Base-by-base conservation (phyloP, 73 alveolate genomes). In the Symbiodinium natans region DNA sequence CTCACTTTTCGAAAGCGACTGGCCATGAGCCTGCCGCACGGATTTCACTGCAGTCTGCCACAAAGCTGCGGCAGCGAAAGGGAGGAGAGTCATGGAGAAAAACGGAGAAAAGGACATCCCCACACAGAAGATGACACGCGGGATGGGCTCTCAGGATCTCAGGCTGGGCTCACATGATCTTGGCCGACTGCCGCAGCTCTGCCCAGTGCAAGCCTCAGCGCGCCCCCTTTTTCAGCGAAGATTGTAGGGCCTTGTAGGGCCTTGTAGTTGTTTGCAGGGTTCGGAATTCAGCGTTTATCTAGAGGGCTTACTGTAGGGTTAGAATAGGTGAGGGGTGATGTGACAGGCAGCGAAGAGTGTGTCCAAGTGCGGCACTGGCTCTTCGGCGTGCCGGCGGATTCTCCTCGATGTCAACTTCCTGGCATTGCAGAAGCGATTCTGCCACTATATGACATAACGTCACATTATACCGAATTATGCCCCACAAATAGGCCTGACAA, bases 341-440 rank as follows among this genome's bases (percentile, higher is more conserved):
- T 13, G 40, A 5, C 84, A n/a, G 2, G 84, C 23, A 9, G 19
- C 19, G 19, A 71, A 27, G 21, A 10, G 41, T 39, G 29, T 74
- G 6, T 74, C 10, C 21, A 74, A 11, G 93, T 23, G 36, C 29
- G 3, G 38, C 29, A 19, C 93, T 85, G 48, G 93, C 93, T 13
- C 93, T 77, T 31, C 93, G 42, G 31, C 93, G 93, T 2, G 93
- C 93, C 33, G 93, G 93, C 52, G 93, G 93, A 31, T 85, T 85
- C 46, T 71, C 93, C 7, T 85, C 93, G 29, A 85, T 85, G 4
- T 85, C 93, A 41, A 85, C 93, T 48, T 85, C 93, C 93, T 83
- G 2, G 63, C 17, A 56, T 21, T 21, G n/a, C n/a, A n/a, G n/a
- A n/a, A n/a, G n/a, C n/a, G n/a, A n/a, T n/a, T n/a, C n/a, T n/a